Evolutionary conservation across 768 basidiomycete genomes (phyloP).

Genomic region (Suillus luteus): DNA sequence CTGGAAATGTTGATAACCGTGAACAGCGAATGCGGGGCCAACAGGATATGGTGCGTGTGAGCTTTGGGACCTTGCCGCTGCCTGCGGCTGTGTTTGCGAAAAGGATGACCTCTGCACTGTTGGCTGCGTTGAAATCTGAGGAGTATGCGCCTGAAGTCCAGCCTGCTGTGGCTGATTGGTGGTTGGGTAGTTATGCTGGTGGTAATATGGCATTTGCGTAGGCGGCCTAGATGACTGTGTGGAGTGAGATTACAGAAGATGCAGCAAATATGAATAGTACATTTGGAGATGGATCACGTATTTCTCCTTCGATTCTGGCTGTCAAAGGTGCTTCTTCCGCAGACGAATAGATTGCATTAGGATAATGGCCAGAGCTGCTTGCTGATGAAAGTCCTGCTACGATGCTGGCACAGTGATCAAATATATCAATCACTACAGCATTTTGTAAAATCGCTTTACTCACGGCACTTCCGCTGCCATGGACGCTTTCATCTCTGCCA

Average conservation of each 20-base stretch:
- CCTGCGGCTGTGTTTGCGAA: constrained; percentile 12
- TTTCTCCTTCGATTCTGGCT: constrained; percentile 37
- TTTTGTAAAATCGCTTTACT: background rate
- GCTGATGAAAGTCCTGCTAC: background rate
- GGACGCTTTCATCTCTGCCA: constrained; percentile 16
- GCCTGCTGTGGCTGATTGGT: background rate
- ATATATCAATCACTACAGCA: background rate
- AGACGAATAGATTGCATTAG: background rate
- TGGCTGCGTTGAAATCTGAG: constrained; percentile 1
- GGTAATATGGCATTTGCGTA: background rate
- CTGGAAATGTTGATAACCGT: background rate
- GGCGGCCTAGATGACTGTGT: constrained; percentile 10
- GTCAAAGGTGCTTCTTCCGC: constrained; percentile 26
- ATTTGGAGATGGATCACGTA: background rate
- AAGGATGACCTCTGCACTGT: background rate
- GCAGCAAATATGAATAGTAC: background rate
- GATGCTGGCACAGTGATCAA: background rate
- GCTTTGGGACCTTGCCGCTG: background rate
- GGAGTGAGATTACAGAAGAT: background rate
- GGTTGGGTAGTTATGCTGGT: background rate
- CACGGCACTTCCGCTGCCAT: background rate
- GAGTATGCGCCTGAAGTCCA: background rate
- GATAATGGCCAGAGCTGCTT: background rate
- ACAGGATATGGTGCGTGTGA: background rate
- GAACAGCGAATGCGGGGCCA: background rate